Evolutionary conservation across 2,329 filamentous ascomycete species (phyloP), one percentile per base, ranked within the genome.

Genomic region (Akanthomyces lecanii): DNA sequence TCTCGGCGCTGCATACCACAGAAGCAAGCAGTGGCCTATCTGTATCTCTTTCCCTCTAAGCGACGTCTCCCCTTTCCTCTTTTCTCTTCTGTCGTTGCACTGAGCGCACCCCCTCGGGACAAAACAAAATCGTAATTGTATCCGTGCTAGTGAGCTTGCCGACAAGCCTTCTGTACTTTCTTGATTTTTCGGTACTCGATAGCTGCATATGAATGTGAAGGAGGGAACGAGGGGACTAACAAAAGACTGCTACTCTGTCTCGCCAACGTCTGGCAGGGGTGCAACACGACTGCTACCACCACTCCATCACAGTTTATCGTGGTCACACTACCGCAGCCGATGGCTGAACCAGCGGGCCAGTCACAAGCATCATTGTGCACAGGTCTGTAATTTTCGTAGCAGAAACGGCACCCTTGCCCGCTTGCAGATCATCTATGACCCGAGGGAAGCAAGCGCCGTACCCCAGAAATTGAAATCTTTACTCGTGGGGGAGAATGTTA

Each of bases 41-140:
- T 12, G 38, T 25, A 23, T 42, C n/a, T 18, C 25, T 42, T 6
- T 18, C 23, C 33, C 36, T 18, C 25, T 6, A 21, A 16, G 14
- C 47, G 28, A 28, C 14, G 21, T 55, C 36, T 30, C 52, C 52
- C 52, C 52, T 55, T 55, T 42, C 38, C 52, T 44, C 52, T 55
- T 55, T 14, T 23, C 51, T 18, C 48, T 30, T 33, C 28, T 5
- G 16, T 23, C 6, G 25, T 18, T 51, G 28, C 48, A 33, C 18
- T 51, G 4, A 18, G 28, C n/a, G n/a, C n/a, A 3, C 45, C 21
- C 11, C 33, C 33, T 36, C 33, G 33, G 33, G 7, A 11, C 8
- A 11, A 36, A 36, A 11, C 33, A 7, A 36, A 36, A 16, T 21
- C n/a, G 11, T n/a, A 21, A 14, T 21, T 11, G 28, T 38, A 21